These are phyloP conservation scores for Aegilops speltoides DNA, from an alignment of 176 grass and related monocot species.

Conservation along the genomic window DNA sequence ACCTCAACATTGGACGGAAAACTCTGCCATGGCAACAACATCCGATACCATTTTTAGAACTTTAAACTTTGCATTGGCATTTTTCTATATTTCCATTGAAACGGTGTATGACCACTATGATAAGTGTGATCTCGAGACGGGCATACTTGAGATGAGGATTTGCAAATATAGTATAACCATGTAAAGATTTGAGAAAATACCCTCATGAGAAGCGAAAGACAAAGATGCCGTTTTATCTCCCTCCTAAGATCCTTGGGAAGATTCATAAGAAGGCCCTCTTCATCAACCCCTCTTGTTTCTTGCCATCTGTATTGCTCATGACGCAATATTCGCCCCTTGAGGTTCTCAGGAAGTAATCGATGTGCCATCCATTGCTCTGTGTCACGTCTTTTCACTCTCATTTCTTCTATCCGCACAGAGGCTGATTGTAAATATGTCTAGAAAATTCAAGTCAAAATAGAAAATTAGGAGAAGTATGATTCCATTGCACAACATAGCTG, in stretches of 20 bases:
- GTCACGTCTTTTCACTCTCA: slow-evolving; percentile 84
- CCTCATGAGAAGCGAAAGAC: slow-evolving; percentile 81
- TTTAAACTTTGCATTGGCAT: background rate
- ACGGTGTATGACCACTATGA: background rate
- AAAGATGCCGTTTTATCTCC: slow-evolving; percentile 88
- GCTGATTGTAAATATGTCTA: slow-evolving; percentile 93
- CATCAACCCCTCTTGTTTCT: slow-evolving; percentile 96
- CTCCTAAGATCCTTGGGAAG: slow-evolving; percentile 94
- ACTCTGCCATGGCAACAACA: background rate
- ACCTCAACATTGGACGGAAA: no score
- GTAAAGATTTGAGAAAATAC: slow-evolving; percentile 45
- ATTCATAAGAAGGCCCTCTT: slow-evolving; percentile 76
- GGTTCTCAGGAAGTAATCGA: slow-evolving; percentile 76
- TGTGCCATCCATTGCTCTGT: slow-evolving; percentile 92
- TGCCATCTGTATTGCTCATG: slow-evolving; percentile 96
- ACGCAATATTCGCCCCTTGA: slow-evolving; percentile 79
- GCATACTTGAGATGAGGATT: background rate
- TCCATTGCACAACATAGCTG: background rate
- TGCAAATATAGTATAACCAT: slow-evolving; percentile 3
- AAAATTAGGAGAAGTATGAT: slow-evolving; percentile 6
- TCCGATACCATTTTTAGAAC: background rate
- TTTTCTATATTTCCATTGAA: background rate
- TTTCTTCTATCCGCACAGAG: slow-evolving; percentile 81
- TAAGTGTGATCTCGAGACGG: background rate
- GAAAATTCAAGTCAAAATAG: slow-evolving; percentile 16